Conservation (phyloP, 768 basidiomycete genomes). For the Coprinellus aureogranulatus region DNA sequence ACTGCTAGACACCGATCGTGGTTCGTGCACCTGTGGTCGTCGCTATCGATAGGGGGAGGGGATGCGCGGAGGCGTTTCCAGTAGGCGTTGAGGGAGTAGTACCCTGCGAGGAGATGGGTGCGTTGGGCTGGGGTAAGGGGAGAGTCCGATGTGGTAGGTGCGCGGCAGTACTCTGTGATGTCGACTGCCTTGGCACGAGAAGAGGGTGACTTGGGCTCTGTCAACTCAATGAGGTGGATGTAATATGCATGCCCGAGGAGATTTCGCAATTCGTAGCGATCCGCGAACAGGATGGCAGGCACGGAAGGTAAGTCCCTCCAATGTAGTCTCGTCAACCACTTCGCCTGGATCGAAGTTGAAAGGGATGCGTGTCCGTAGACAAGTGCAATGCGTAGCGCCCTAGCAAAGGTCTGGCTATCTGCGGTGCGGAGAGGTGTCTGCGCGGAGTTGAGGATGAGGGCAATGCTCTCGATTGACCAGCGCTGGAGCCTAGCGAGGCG, state of each 20-base stretch:
- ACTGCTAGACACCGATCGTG: conserved; percentile 36
- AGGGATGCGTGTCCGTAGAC: conserved; percentile 21
- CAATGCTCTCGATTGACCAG: conserved; percentile 37
- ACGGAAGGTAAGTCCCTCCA: conserved; percentile 20
- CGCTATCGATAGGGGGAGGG: conserved; percentile 30
- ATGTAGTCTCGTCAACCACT: conserved; percentile 9
- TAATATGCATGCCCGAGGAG: conserved; percentile 24
- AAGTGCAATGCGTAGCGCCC: conserved; percentile 34
- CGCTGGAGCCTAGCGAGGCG: conserved; percentile 29
- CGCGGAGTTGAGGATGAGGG: conserved; percentile 23
- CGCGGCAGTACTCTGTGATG: neutral
- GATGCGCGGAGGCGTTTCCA: conserved; percentile 30
- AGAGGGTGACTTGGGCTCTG: no score
- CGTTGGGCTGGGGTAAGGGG: conserved; percentile 5
- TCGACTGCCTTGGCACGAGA: neutral
- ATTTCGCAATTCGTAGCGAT: conserved; percentile 13
- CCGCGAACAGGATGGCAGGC: conserved; percentile 21
- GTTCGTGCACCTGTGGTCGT: conserved; percentile 29
- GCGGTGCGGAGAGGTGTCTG: conserved; percentile 25
- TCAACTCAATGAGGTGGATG: conserved; percentile 19
- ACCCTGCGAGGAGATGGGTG: conserved; percentile 5
- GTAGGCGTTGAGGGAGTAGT: conserved; percentile 11
- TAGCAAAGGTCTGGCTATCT: conserved; percentile 27
- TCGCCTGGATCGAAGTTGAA: conserved; percentile 5
- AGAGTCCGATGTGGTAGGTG: neutral